Evolutionary conservation across 1,139 yeast species (phyloP).

Genomic region (Sugiyamaella neomexicana): DNA sequence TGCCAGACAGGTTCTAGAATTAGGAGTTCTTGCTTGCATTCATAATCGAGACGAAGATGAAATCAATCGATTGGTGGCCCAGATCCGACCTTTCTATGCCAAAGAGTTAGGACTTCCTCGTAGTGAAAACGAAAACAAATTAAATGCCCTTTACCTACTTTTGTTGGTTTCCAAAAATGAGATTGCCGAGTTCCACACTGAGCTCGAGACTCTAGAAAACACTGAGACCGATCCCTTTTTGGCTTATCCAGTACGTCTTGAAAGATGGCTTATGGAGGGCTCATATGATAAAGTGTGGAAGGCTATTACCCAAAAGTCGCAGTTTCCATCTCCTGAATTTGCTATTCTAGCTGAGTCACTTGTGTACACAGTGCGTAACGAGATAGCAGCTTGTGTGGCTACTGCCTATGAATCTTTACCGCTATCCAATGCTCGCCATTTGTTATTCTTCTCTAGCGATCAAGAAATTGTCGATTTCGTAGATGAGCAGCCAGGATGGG

Average conservation of each 20-base stretch:
- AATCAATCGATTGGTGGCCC: conserved; percentile 72
- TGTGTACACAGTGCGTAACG: conserved; percentile 74
- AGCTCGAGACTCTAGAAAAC: conserved; percentile 71
- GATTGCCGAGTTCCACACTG: conserved; percentile 85
- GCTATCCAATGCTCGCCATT: conserved; percentile 74
- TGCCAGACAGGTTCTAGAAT: conserved; percentile 78
- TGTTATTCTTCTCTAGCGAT: conserved; percentile 72
- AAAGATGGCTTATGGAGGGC: conserved; percentile 95
- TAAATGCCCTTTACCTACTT: conserved; percentile 74
- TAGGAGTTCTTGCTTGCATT: conserved; percentile 79
- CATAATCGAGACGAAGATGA: conserved; percentile 60
- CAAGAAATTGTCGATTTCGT: conserved; percentile 65
- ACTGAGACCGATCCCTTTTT: conserved; percentile 61
- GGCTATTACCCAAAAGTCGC: conserved; percentile 51
- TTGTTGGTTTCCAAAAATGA: conserved; percentile 79
- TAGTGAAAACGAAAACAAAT: conserved; percentile 68
- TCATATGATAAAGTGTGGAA: conserved; percentile 92
- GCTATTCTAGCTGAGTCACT: conserved; percentile 50
- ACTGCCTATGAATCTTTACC: conserved; percentile 76
- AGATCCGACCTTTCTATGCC: conserved; percentile 73
- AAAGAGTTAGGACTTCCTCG: conserved; percentile 49
- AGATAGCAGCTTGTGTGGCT: conserved; percentile 86
- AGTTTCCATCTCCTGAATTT: conserved; percentile 52
- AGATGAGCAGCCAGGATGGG: conserved; percentile 61
- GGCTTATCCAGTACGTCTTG: conserved; percentile 83